These are phyloP conservation scores for Nicotiana otophora DNA, from an alignment of 257 asterid genomes.

Conservation along the genomic window DNA sequence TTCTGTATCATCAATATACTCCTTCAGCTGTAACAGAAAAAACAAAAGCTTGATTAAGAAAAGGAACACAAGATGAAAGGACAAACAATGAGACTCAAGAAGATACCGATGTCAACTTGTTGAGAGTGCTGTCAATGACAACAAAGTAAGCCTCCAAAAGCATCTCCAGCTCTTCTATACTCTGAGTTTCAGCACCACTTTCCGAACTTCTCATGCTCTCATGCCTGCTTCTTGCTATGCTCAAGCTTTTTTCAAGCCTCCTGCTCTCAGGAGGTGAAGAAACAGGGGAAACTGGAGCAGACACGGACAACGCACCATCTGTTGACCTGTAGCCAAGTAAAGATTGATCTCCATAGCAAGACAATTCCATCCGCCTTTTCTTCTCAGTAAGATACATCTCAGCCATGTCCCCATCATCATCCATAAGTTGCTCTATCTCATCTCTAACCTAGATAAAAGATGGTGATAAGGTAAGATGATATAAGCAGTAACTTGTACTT, in stretches of 20 bases:
- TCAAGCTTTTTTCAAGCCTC: constrained; percentile 82
- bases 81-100: constrained; percentile 6
- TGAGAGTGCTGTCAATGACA: constrained; percentile 95
- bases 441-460: constrained; percentile 79
- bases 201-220: constrained; percentile 90
- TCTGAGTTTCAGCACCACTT: constrained; percentile 40
- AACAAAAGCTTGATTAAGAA: constrained; percentile 1
- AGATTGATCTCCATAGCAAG: constrained; percentile 81
- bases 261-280: constrained; percentile 86
- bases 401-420: constrained; percentile 99
- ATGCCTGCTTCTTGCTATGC: constrained; percentile 94
- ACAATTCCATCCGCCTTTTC: constrained; percentile 72
- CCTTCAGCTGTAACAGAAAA: constrained; percentile 70
- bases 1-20: constrained; percentile 94
- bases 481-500: constrained; percentile 14
- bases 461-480: constrained; percentile 10
- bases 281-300: constrained; percentile 97
- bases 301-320: constrained; percentile 59
- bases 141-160: constrained; percentile 97
- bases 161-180: constrained; percentile 96
- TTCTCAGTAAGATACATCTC: constrained; percentile 98
- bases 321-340: constrained; percentile 62
- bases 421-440: constrained; percentile 98
- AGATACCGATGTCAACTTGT: constrained; percentile 92
- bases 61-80: constrained; percentile 7